Evolutionary conservation across 1,284 basidiomycete species (phyloP).

Genomic region (Trametes pubescens): DNA sequence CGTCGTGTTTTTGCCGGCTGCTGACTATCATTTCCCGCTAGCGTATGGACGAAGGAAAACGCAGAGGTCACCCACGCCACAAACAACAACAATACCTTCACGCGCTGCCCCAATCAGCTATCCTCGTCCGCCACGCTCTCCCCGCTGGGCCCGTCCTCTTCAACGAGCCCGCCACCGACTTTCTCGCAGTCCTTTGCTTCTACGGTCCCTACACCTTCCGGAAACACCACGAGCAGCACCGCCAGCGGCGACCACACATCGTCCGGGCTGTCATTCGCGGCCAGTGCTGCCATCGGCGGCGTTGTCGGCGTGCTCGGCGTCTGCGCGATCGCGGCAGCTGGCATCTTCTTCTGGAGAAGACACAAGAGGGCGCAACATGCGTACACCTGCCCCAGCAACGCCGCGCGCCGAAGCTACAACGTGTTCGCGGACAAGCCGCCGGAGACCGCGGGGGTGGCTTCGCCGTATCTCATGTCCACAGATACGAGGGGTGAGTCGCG

Average conservation of each 20-base stretch:
- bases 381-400: background rate
- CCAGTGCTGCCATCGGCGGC: constrained; percentile 5
- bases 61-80: constrained; percentile 6
- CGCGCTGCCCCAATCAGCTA: constrained; percentile 8
- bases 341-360: constrained; percentile 1
- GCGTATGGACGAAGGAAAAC: constrained; percentile 6
- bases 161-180: background rate
- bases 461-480: background rate
- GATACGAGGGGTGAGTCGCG: background rate
- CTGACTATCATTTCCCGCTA: background rate
- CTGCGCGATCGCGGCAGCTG: background rate
- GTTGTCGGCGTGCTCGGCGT: background rate
- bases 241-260: background rate
- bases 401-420: background rate
- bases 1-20: background rate
- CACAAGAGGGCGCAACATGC: background rate
- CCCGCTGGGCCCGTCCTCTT: background rate
- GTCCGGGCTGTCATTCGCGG: background rate
- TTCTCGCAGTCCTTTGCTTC: background rate
- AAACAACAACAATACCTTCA: constrained; percentile 14
- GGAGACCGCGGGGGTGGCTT: background rate
- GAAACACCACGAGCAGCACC: background rate
- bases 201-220: background rate
- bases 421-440: background rate
- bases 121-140: background rate